Evolutionary conservation across 768 basidiomycete species (phyloP).

Genomic region (Termitomyces heimii): DNA sequence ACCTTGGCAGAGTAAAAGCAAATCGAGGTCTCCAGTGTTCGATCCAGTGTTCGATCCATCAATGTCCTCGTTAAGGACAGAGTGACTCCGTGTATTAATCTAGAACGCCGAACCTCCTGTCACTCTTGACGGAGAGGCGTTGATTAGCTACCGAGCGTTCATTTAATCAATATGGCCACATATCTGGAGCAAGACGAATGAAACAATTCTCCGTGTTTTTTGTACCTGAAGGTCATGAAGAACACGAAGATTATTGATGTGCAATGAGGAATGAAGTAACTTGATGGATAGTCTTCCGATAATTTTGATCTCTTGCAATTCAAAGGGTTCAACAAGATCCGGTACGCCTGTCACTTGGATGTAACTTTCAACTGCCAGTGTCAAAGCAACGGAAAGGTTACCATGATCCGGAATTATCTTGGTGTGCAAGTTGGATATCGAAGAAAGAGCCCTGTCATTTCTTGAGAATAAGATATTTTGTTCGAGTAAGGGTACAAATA

Average conservation of each 20-base stretch:
- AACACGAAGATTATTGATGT: background rate
- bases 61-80: background rate
- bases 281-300: slow-evolving; percentile 28
- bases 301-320: slow-evolving; percentile 27
- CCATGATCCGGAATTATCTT: too few relatives aligned
- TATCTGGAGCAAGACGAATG: slow-evolving; percentile 25
- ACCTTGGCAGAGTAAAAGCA: background rate
- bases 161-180: background rate
- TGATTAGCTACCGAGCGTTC: background rate
- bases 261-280: slow-evolving; percentile 24
- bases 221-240: slow-evolving; percentile 12
- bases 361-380: too few relatives aligned
- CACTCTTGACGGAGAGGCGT: background rate
- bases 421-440: too few relatives aligned
- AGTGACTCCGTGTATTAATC: background rate
- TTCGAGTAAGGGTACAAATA: too few relatives aligned
- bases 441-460: too few relatives aligned
- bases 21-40: background rate
- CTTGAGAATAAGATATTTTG: too few relatives aligned
- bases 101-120: background rate
- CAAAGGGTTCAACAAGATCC: slow-evolving; percentile 21
- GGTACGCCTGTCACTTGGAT: slow-evolving; percentile 18
- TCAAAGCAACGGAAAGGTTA: too few relatives aligned
- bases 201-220: slow-evolving; percentile 32
- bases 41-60: too few relatives aligned